Evolutionary conservation across 805 yeast genomes (phyloP), one percentile per base, ranked within the genome.

Genomic region (Scheffersomyces stipitis): DNA sequence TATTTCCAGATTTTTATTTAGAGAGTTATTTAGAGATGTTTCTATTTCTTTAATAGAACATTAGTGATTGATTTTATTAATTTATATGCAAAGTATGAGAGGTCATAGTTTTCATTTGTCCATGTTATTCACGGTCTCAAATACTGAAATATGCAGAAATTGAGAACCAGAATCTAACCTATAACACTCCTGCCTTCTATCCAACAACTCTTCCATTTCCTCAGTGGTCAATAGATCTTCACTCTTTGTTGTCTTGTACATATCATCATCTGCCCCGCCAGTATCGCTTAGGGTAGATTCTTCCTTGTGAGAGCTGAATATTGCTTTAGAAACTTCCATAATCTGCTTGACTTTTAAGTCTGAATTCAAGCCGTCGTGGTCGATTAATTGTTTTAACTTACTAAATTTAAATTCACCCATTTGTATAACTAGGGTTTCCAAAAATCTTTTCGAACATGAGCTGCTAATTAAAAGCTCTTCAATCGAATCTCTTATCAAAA

Each of bases 391-490:
- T 26, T 54, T 52, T 13, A 61, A 34, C 31, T 47, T 52, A 29
- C 54, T 54, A 39, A 62, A 62, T 32, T 60, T 63, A 44, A 62
- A 63, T 27, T 64, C 60, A 4, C 71, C 71, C 59, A 64, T 58
- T 45, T 59, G 69, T 22, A 66, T 65, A 16, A 88, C 87, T 50
- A 86, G 58, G 51, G 78, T 80, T 48, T 88, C 96, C 40, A 90
- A 69, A 40, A 77, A 78, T 41, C 96, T 73, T 61, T 93, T 93
- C 16, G 83, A 75, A 28, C 83, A 84, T 2, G 96, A 95, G 44
- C 80, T 80, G 18, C 85, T 78, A 22, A 93, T 71, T 31, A 93
- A 67, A 12, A 86, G 72, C 52, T 89, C 93, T 61, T 91, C 99
- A 18, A 90, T 76, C 1, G 96, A 86, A 47, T 85, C 80, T 26